Evolutionary conservation across 495 filamentous ascomycete species (phyloP).

Genomic region (Choiromyces venosus): DNA sequence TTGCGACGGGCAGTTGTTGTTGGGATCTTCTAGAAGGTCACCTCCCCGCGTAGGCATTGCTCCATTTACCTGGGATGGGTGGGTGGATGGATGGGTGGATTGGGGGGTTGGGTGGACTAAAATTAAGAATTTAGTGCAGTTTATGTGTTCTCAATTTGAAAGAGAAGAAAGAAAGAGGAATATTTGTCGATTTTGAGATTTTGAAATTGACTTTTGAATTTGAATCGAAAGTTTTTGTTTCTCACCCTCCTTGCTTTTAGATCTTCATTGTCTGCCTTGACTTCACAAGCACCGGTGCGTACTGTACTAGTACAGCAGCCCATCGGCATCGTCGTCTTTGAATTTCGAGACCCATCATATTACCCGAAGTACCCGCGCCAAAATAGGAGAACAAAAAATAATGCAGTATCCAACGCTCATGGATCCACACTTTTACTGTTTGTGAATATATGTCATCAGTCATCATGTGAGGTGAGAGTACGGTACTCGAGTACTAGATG

Average conservation of each 20-base stretch:
- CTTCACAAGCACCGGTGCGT: neutral
- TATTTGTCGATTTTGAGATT: neutral
- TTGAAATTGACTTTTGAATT: neutral
- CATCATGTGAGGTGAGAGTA: neutral
- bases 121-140: neutral
- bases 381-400: neutral
- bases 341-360: neutral
- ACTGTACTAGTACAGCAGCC: neutral
- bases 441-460: neutral
- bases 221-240: neutral
- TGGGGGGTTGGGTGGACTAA: neutral
- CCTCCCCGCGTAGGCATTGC: neutral
- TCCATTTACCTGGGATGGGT: neutral
- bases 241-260: neutral
- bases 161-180: neutral
- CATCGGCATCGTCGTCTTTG: neutral
- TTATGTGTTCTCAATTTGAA: neutral
- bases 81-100: neutral
- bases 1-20: neutral
- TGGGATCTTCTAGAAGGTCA: slow-evolving; percentile 3
- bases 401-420: neutral
- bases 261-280: neutral
- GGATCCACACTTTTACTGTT: neutral
- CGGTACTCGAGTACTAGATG: no score
- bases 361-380: neutral